Conservation (phyloP, 2,329 filamentous ascomycete species). For the Aspergillus unguis region DNA sequence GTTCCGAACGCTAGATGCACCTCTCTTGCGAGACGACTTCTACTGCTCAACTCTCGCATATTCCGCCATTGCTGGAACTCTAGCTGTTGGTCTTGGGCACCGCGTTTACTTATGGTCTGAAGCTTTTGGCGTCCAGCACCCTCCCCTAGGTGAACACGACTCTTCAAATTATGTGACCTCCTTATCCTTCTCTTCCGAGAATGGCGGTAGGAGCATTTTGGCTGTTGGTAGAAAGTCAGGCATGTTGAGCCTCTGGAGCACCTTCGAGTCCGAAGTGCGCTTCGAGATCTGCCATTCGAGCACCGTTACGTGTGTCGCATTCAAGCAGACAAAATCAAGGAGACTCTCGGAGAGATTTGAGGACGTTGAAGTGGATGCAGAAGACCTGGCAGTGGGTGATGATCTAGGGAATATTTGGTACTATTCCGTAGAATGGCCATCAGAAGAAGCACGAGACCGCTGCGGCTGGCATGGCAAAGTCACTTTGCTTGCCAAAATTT, state of each 20-base stretch:
- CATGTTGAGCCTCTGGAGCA: slow-evolving; percentile 72
- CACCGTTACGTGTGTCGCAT: slow-evolving; percentile 75
- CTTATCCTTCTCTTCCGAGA: slow-evolving; percentile 79
- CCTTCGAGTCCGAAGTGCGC: slow-evolving; percentile 61
- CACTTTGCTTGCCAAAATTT: slow-evolving; percentile 72
- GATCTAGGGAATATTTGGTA: slow-evolving; percentile 80
- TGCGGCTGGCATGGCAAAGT: slow-evolving; percentile 75
- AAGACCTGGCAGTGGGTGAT: slow-evolving; percentile 84
- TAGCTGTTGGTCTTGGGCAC: slow-evolving; percentile 79
- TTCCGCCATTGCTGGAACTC: slow-evolving; percentile 66
- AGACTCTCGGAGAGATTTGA: slow-evolving; percentile 49
- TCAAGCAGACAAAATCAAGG: slow-evolving; percentile 63
- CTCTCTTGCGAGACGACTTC: slow-evolving; percentile 86
- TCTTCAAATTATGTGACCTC: slow-evolving; percentile 67
- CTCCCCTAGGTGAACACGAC: slow-evolving; percentile 52
- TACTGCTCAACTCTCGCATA: slow-evolving; percentile 93
- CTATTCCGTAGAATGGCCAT: slow-evolving; percentile 82
- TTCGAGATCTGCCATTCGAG: slow-evolving; percentile 71
- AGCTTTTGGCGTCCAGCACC: slow-evolving; percentile 60
- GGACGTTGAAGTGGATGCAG: slow-evolving; percentile 59
- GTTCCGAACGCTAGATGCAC: slow-evolving; percentile 86
- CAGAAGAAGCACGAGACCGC: slow-evolving; percentile 57
- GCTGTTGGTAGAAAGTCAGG: slow-evolving; percentile 80
- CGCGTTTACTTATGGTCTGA: slow-evolving; percentile 90
- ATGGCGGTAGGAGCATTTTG: slow-evolving; percentile 74